These are phyloP conservation scores for Medicago ruthenica DNA, from an alignment of 306 rosid species.

Conservation along the genomic window DNA sequence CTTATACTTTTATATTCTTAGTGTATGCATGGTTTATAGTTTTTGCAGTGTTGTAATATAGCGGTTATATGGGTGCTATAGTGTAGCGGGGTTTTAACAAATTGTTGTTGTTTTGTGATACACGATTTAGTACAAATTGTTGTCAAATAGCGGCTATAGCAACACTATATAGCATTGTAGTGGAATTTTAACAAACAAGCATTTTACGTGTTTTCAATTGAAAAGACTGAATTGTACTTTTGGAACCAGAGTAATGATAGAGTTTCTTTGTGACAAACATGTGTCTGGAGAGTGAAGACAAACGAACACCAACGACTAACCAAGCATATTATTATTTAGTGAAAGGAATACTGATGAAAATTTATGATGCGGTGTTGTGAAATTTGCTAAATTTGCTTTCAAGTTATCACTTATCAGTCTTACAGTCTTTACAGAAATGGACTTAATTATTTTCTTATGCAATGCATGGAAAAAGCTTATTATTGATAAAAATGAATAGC, in stretches of 20 bases:
- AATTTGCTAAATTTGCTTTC: not conserved
- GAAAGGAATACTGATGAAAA: not conserved
- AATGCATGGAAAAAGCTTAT: not conserved
- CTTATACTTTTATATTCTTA: slow-evolving; percentile 1
- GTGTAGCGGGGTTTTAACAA: not conserved
- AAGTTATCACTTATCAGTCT: not conserved
- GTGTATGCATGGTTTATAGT: not conserved
- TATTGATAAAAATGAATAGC: not conserved
- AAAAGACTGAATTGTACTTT: not conserved
- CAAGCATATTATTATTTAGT: not conserved
- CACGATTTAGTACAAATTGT: not conserved
- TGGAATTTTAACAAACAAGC: not conserved
- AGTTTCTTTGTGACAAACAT: not conserved
- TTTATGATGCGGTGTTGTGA: slow-evolving; percentile 13
- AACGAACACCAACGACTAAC: not conserved
- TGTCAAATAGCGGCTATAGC: not conserved
- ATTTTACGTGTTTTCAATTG: not conserved
- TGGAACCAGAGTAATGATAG: not conserved
- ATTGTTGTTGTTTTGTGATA: not conserved
- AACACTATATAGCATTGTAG: not conserved
- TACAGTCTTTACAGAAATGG: not conserved
- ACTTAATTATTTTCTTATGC: slow-evolving; percentile 1
- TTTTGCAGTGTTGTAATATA: not conserved
- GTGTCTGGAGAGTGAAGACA: not conserved
- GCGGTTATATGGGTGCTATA: not conserved